Evolutionary conservation across 768 basidiomycete genomes (phyloP).

Genomic region (Hericium rajendrae): DNA sequence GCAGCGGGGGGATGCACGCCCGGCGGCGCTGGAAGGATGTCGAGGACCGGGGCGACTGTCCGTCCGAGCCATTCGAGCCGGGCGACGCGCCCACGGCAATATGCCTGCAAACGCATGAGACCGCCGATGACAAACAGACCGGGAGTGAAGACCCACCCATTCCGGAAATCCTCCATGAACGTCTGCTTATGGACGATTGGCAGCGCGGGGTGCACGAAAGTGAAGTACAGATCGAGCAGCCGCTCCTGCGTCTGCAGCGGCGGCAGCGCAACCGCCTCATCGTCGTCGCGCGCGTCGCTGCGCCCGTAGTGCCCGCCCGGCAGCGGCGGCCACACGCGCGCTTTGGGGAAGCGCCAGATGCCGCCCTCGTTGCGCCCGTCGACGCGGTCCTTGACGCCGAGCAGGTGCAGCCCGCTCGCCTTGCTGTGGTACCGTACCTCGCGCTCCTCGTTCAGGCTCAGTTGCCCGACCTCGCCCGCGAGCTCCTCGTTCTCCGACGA

Average conservation of each 20-base stretch:
- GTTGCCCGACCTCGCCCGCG: conserved; percentile 70
- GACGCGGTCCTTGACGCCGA: conserved; percentile 48
- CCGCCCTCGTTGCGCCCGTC: conserved; percentile 68
- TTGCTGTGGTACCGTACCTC: conserved; percentile 85
- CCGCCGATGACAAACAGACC: background rate
- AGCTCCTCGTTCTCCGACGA: conserved; percentile 33
- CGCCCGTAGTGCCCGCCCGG: conserved; percentile 16
- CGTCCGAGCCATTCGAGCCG: conserved; percentile 20
- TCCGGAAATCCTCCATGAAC: conserved; percentile 51
- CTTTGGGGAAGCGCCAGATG: conserved; percentile 80
- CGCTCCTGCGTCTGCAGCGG: conserved; percentile 50
- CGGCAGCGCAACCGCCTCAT: conserved; percentile 43
- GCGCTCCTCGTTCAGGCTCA: conserved; percentile 80
- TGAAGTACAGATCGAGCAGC: conserved; percentile 70
- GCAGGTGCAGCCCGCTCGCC: conserved; percentile 68
- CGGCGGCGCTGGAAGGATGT: conserved; percentile 31
- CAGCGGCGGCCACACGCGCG: conserved; percentile 80
- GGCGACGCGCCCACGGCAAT: conserved; percentile 21
- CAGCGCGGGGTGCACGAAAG: conserved; percentile 69
- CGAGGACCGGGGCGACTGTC: conserved; percentile 15
- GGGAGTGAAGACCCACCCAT: conserved; percentile 21
- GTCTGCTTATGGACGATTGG: conserved; percentile 67
- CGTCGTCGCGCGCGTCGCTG: conserved; percentile 23
- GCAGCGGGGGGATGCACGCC: conserved; percentile 48
- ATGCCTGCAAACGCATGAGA: conserved; percentile 5